Conservation (phyloP, 2,329 filamentous ascomycete species). For the Alternaria rosae region DNA sequence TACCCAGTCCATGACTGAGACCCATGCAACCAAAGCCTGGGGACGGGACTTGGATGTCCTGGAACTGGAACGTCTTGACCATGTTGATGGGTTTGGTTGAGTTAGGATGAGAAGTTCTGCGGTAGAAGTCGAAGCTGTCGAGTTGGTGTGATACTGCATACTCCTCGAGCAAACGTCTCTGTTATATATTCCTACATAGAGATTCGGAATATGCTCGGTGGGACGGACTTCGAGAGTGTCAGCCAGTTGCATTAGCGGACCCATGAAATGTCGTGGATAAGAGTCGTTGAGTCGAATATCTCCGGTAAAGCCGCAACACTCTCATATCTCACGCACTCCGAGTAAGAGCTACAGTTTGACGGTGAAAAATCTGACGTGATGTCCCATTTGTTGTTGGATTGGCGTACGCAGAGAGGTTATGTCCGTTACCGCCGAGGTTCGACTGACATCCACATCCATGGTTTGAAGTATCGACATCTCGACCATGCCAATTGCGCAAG, state of each 20-base stretch:
- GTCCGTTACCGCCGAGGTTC: not conserved
- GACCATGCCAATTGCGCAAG: not conserved
- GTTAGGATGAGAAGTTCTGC: not conserved
- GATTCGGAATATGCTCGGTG: not conserved
- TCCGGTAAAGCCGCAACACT: not conserved
- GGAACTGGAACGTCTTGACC: constrained; percentile 31
- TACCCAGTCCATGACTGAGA: constrained; percentile 55
- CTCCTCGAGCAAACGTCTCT: no score
- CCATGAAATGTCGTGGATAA: not conserved
- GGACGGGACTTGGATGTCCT: constrained; percentile 52
- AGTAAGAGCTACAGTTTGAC: not conserved
- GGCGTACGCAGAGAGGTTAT: not conserved
- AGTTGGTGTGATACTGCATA: not conserved
- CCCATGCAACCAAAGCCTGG: constrained; percentile 67
- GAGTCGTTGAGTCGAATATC: not conserved
- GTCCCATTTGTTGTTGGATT: not conserved
- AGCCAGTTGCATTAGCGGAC: not conserved
- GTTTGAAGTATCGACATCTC: not conserved
- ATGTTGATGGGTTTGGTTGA: constrained; percentile 4
- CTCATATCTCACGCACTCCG: not conserved
- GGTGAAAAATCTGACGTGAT: not conserved
- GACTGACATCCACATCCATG: not conserved
- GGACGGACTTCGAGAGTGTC: not conserved
- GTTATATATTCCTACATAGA: not conserved
- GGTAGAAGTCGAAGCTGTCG: not conserved